phyloP scores from a whole-genome alignment of 768 basidiomycete species.

The Kwoniella pini region DNA sequence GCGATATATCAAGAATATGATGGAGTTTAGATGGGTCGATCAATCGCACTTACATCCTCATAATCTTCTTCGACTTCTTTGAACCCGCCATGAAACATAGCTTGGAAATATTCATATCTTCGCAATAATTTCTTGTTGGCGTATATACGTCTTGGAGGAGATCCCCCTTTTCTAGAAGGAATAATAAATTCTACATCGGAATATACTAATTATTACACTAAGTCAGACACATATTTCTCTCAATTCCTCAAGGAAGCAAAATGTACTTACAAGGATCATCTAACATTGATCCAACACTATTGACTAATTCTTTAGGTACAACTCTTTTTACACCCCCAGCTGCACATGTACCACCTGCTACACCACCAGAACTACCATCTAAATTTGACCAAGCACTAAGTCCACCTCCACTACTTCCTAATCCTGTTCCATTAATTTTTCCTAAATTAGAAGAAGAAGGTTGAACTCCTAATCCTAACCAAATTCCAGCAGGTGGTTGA shows the following conservation, averaged over 20 bases:
- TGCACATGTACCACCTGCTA: slow-evolving; percentile 48
- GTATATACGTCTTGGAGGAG: slow-evolving; percentile 59
- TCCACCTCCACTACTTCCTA: slow-evolving; percentile 42
- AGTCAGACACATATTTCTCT: no score
- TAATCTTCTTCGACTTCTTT: slow-evolving; percentile 37
- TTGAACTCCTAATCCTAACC: slow-evolving; percentile 50
- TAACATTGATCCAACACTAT: slow-evolving; percentile 71
- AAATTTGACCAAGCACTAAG: slow-evolving; percentile 47
- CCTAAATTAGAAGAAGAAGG: slow-evolving; percentile 50
- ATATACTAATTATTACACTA: slow-evolving; percentile 66
- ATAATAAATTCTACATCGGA: slow-evolving; percentile 82
- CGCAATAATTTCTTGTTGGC: slow-evolving; percentile 69
- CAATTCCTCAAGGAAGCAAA: not conserved
- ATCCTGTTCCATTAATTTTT: slow-evolving; percentile 38
- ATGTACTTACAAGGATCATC: slow-evolving; percentile 61
- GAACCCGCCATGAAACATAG: slow-evolving; percentile 57
- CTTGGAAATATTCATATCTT: slow-evolving; percentile 75
- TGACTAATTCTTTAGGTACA: slow-evolving; percentile 69
- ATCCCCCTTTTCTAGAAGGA: slow-evolving; percentile 57
- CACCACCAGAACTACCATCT: slow-evolving; percentile 44
- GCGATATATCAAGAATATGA: not conserved
- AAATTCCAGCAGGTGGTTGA: slow-evolving; percentile 57
- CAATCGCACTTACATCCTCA: slow-evolving; percentile 29
- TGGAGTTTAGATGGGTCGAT: not conserved
- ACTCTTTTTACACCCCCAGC: slow-evolving; percentile 46